These are phyloP conservation scores for Collybiopsis confluens DNA, from an alignment of 768 basidiomycete species.

Conservation along the genomic window DNA sequence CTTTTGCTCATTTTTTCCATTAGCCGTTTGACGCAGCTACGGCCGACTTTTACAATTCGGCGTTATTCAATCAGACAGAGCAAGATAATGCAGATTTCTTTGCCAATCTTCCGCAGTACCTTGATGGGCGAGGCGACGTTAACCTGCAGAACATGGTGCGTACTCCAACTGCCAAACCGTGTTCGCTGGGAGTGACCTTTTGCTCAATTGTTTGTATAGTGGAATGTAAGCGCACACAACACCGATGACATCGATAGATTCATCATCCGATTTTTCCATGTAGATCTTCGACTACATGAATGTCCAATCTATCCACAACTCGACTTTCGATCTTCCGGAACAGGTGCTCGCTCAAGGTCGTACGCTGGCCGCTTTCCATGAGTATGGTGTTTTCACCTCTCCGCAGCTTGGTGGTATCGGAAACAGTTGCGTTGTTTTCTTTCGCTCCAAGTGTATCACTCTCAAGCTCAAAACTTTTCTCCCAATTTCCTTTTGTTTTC, in stretches of 20 bases:
- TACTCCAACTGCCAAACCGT: background rate
- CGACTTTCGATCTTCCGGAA: constrained; percentile 49
- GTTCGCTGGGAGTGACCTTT: background rate
- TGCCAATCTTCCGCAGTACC: constrained; percentile 39
- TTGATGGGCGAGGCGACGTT: constrained; percentile 47
- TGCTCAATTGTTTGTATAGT: constrained; percentile 18
- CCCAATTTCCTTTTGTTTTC: background rate
- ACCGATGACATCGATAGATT: too few relatives aligned
- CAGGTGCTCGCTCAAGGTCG: constrained; percentile 50
- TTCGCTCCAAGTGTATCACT: background rate
- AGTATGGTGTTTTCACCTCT: constrained; percentile 63
- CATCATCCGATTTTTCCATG: background rate
- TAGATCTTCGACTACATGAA: constrained; percentile 75
- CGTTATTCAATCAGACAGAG: constrained; percentile 42
- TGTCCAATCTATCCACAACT: constrained; percentile 65
- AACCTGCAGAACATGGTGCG: constrained; percentile 57
- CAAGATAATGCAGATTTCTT: constrained; percentile 46
- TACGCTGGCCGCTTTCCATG: constrained; percentile 68
- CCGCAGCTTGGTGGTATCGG: constrained; percentile 52
- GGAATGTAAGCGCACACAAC: constrained; percentile 28
- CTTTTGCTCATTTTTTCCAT: too few relatives aligned
- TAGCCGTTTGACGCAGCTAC: constrained; percentile 49
- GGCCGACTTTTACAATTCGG: constrained; percentile 50
- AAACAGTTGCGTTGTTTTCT: constrained; percentile 39
- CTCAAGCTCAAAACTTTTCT: background rate